These are phyloP conservation scores for Euphrasia arctica DNA, from an alignment of 305 asterid species.

Conservation along the genomic window DNA sequence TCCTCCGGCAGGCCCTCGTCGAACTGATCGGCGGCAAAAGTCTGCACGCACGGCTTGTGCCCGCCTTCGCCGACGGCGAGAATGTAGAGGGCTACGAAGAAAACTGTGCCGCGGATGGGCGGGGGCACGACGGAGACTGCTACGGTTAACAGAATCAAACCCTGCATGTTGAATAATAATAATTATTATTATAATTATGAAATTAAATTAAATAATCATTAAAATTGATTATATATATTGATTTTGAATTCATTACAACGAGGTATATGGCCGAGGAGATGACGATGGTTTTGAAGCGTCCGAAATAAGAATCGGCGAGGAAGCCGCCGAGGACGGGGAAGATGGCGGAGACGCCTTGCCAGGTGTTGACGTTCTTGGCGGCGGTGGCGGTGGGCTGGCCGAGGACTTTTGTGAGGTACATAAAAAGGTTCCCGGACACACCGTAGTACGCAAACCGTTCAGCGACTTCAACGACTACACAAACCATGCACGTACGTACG, in stretches of 20 bases:
- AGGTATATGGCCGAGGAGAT: conserved; percentile 49
- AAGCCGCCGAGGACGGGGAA: conserved; percentile 68
- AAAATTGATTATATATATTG: no score
- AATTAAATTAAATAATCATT: no score
- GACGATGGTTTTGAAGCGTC: conserved; percentile 56
- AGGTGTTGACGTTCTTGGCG: conserved; percentile 62
- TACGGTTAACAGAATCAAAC: conserved; percentile 45
- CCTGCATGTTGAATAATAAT: conserved; percentile 28
- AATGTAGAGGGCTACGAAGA: conserved; percentile 63
- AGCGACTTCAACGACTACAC: conserved; percentile 52
- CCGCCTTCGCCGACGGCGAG: conserved; percentile 65
- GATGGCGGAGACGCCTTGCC: conserved; percentile 69
- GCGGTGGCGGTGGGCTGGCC: conserved; percentile 58
- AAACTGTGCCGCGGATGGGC: conserved; percentile 34
- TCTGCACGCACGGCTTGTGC: conserved; percentile 75
- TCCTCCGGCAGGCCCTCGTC: conserved; percentile 47
- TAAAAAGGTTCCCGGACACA: conserved; percentile 56
- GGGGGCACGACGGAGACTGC: conserved; percentile 39
- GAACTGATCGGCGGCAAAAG: conserved; percentile 78
- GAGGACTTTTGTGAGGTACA: conserved; percentile 48
- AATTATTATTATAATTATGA: no score
- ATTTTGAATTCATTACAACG: conserved; percentile 29
- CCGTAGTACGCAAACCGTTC: conserved; percentile 70
- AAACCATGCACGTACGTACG: background rate
- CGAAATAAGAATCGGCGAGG: conserved; percentile 65